These are phyloP conservation scores for Pichia sp. DNA, from an alignment of 1,139 yeast genomes.

Conservation along the genomic window DNA sequence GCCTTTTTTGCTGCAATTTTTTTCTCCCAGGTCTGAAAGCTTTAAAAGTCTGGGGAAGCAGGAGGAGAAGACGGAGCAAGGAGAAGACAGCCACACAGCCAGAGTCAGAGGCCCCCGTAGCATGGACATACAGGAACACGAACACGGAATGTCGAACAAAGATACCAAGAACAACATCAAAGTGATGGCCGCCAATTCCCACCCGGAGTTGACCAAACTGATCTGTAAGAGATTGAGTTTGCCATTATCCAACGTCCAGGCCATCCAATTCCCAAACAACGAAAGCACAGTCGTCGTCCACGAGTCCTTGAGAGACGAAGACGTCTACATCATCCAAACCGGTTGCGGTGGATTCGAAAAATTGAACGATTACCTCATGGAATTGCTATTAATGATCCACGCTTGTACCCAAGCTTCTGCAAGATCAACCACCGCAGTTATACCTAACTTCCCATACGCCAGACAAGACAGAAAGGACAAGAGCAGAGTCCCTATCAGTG, in stretches of 20 bases:
- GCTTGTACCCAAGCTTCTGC: slow-evolving; percentile 83
- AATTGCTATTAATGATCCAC: slow-evolving; percentile 66
- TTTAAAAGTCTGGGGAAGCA: slow-evolving; percentile 5
- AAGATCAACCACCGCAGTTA: slow-evolving; percentile 72
- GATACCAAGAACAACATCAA: slow-evolving; percentile 58
- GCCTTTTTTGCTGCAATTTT: too few species aligned
- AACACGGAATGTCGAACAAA: slow-evolving; percentile 29
- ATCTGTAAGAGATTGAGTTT: slow-evolving; percentile 67
- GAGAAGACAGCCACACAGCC: too few species aligned
- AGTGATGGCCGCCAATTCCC: slow-evolving; percentile 86
- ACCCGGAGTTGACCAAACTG: slow-evolving; percentile 78
- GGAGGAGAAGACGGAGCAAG: neutral
- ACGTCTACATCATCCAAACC: slow-evolving; percentile 69
- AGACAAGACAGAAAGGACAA: slow-evolving; percentile 84
- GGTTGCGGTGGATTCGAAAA: slow-evolving; percentile 67
- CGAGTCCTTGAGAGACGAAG: slow-evolving; percentile 77
- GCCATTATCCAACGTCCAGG: slow-evolving; percentile 61
- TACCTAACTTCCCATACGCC: slow-evolving; percentile 81
- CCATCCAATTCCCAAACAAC: slow-evolving; percentile 68
- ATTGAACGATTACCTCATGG: slow-evolving; percentile 71
- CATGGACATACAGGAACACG: neutral
- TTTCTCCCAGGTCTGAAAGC: too few species aligned
- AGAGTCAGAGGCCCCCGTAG: neutral
- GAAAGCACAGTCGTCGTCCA: slow-evolving; percentile 73
- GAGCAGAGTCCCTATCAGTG: slow-evolving; percentile 80